A percentile compares a stretch with the other conserved stretches of the same genome.
These are phyloP conservation scores for Aspergillus clavatus DNA, from an alignment of 2,329 filamentous ascomycete genomes.

Conservation along the genomic window DNA sequence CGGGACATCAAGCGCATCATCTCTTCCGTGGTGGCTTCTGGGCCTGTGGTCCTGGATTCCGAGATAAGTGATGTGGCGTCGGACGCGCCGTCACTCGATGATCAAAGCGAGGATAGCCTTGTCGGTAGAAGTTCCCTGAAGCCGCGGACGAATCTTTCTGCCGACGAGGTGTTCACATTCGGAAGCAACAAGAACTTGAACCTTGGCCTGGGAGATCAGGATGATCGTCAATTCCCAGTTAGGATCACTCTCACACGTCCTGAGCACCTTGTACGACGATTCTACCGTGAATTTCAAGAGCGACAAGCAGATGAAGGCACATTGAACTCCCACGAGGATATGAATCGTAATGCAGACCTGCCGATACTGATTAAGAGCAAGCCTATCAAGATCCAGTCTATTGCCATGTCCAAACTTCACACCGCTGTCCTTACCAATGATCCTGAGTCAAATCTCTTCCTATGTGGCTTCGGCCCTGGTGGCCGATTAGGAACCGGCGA, in stretches of 20 bases:
- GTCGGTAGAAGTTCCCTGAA: conserved; percentile 24
- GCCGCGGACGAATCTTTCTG: conserved; percentile 46
- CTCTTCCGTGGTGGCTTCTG: conserved; percentile 35
- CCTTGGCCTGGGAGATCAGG: conserved; percentile 88
- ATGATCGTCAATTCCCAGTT: conserved; percentile 91
- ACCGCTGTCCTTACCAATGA: conserved; percentile 85
- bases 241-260: conserved; percentile 72
- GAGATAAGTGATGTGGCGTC: conserved; percentile 32
- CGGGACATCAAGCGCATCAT: conserved; percentile 54
- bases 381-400: conserved; percentile 72
- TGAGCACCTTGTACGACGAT: conserved; percentile 67
- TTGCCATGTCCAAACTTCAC: conserved; percentile 85
- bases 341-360: conserved; percentile 50
- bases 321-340: conserved; percentile 21
- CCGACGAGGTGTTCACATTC: conserved; percentile 88
- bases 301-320: conserved; percentile 32
- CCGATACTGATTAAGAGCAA: conserved; percentile 68
- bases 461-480: conserved; percentile 87
- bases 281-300: conserved; percentile 62
- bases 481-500: conserved; percentile 85
- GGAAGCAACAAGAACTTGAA: conserved; percentile 95
- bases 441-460: conserved; percentile 81
- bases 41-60: conserved; percentile 42
- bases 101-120: conserved; percentile 45
- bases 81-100: conserved; percentile 37